Conservation (phyloP, 1,139 yeast species). For the Barnettozyma hawaiiensis region DNA sequence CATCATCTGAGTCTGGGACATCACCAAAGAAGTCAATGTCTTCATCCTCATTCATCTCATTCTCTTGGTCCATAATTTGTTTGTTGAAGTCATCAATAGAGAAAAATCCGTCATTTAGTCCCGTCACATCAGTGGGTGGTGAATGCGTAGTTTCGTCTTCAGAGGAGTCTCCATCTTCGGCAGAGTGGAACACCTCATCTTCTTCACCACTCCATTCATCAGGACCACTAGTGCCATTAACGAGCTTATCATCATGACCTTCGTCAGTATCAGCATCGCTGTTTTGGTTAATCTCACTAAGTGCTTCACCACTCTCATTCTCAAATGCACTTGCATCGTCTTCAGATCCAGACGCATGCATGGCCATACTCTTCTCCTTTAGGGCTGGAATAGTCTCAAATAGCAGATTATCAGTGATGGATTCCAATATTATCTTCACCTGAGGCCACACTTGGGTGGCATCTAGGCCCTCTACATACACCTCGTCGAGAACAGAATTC, state of each 20-base stretch:
- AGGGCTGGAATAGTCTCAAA: constrained; percentile 42
- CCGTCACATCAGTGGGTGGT: constrained; percentile 36
- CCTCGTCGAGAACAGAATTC: constrained; percentile 72
- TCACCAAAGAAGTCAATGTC: constrained; percentile 64
- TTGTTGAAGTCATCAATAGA: constrained; percentile 80
- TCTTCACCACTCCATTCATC: constrained; percentile 24
- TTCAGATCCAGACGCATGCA: constrained; percentile 3
- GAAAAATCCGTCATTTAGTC: constrained; percentile 80
- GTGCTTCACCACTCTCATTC: neutral
- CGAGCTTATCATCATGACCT: neutral
- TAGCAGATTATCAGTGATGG: constrained; percentile 53
- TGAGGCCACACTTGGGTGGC: constrained; percentile 94
- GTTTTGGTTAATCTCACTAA: neutral
- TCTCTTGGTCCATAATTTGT: constrained; percentile 71
- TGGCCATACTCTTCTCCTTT: constrained; percentile 21
- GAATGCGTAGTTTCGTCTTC: constrained; percentile 17
- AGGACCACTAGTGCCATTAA: neutral
- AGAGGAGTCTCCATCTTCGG: constrained; percentile 17
- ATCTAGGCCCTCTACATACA: constrained; percentile 81
- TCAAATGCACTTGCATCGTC: neutral
- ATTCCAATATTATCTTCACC: constrained; percentile 74
- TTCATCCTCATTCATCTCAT: constrained; percentile 41
- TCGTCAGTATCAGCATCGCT: neutral
- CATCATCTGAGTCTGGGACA: constrained; percentile 53
- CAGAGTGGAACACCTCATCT: constrained; percentile 17